Evolutionary conservation across 1,284 basidiomycete species (phyloP).

Genomic region (Ustilago xerochloae): DNA sequence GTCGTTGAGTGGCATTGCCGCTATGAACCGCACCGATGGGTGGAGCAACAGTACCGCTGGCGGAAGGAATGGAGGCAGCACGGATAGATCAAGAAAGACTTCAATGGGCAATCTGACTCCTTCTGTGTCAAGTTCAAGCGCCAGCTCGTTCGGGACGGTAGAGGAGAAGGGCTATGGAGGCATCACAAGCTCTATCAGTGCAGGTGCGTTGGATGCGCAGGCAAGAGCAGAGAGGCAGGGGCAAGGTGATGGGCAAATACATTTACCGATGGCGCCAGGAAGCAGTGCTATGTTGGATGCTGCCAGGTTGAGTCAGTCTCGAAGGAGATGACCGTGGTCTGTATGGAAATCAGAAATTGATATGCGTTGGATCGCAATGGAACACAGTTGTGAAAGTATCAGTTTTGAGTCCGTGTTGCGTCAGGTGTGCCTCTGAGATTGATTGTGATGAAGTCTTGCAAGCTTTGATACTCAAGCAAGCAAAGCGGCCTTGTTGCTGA

Average conservation of each 20-base stretch:
- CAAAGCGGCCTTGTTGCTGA: too few relatives aligned
- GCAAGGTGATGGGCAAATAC: constrained; percentile 6
- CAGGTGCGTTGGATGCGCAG: constrained; percentile 9
- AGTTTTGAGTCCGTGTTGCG: too few relatives aligned
- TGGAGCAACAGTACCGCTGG: constrained; percentile 4
- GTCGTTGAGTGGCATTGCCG: constrained; percentile 35
- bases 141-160: constrained; percentile 18
- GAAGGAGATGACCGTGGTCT: constrained; percentile 21
- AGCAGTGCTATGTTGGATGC: constrained; percentile 54
- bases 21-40: constrained; percentile 29
- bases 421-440: too few relatives aligned
- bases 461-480: too few relatives aligned
- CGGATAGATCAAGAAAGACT: constrained; percentile 25
- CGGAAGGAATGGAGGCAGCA: neutral
- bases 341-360: too few relatives aligned
- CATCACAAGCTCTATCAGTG: constrained; percentile 17
- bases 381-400: too few relatives aligned
- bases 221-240: neutral
- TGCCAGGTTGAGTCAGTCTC: constrained; percentile 53
- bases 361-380: too few relatives aligned
- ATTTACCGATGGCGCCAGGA: constrained; percentile 27
- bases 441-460: too few relatives aligned
- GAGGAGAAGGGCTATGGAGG: constrained; percentile 23
- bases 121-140: constrained; percentile 20
- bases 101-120: constrained; percentile 31